These are phyloP conservation scores for Lithohypha guttulata DNA, from an alignment of 2,329 filamentous ascomycete species.

Conservation along the genomic window DNA sequence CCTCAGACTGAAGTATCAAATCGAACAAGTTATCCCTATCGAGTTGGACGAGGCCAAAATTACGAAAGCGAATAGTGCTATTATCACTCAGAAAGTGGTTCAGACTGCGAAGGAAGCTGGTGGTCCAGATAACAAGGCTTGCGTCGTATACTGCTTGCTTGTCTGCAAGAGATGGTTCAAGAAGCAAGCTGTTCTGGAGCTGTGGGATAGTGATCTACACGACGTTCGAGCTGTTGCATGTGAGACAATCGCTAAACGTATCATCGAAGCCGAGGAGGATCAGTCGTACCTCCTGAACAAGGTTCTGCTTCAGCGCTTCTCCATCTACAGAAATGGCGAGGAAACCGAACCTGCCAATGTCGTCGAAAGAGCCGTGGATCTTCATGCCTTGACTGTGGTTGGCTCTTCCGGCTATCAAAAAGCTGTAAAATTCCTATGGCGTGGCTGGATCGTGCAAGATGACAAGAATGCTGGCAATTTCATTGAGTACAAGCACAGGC, in stretches of 20 bases:
- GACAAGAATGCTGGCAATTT: slow-evolving; percentile 84
- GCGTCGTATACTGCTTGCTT: slow-evolving; percentile 74
- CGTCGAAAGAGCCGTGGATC: slow-evolving; percentile 83
- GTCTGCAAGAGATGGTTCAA: slow-evolving; percentile 68
- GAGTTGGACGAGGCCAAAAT: slow-evolving; percentile 70
- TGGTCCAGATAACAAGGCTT: slow-evolving; percentile 60
- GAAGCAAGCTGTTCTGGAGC: slow-evolving; percentile 64
- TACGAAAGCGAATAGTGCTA: slow-evolving; percentile 67
- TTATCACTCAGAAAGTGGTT: slow-evolving; percentile 74
- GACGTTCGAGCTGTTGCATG: slow-evolving; percentile 68
- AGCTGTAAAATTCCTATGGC: slow-evolving; percentile 86
- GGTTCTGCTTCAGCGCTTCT: slow-evolving; percentile 79
- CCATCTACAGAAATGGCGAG: slow-evolving; percentile 61
- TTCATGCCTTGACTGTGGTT: slow-evolving; percentile 81
- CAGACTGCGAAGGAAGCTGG: slow-evolving; percentile 73
- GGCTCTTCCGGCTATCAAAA: slow-evolving; percentile 92
- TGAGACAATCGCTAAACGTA: slow-evolving; percentile 79
- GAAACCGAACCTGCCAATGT: slow-evolving; percentile 71
- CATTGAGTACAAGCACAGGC: slow-evolving; percentile 73
- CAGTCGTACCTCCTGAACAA: slow-evolving; percentile 66
- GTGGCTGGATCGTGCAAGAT: slow-evolving; percentile 92
- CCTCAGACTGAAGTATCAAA: slow-evolving; percentile 77
- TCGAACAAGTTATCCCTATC: slow-evolving; percentile 81
- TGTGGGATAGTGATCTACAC: slow-evolving; percentile 88
- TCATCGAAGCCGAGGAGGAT: slow-evolving; percentile 78